Percentiles rank a stretch among this genome's conserved stretches.
Evolutionary conservation across 495 filamentous ascomycete genomes (phyloP).

Genomic region (Penicillium chermesinum): DNA sequence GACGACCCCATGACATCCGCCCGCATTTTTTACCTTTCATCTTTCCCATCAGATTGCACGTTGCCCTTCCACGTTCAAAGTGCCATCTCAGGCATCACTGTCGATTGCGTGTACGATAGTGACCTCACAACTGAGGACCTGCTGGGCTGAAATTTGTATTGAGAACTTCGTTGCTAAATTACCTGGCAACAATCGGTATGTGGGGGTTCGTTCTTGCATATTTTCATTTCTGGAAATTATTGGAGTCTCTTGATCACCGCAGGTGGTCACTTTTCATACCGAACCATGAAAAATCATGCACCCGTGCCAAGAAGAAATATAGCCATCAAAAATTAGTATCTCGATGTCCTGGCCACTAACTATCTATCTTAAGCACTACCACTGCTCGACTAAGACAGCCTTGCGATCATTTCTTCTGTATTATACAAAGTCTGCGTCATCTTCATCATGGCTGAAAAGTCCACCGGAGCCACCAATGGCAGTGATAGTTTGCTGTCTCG

Average conservation of each 20-base stretch:
- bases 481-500: constrained; percentile 40
- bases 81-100: too few species aligned
- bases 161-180: too few species aligned
- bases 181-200: neutral
- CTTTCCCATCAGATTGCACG: neutral
- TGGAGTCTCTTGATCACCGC: neutral
- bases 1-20: constrained; percentile 5
- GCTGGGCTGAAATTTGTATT: too few species aligned
- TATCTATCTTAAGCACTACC: too few species aligned
- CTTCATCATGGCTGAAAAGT: constrained; percentile 23
- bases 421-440: neutral
- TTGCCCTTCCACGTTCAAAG: neutral
- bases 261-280: neutral
- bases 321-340: too few species aligned
- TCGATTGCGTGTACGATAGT: neutral
- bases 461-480: too few species aligned
- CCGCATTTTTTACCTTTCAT: constrained; percentile 1
- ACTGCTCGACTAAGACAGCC: too few species aligned
- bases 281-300: too few species aligned
- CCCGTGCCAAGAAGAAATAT: too few species aligned
- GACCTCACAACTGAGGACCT: neutral
- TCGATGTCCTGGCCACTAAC: too few species aligned
- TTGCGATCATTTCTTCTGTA: too few species aligned
- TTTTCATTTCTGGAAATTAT: neutral
- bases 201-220: too few species aligned